phyloP scores from a whole-genome alignment of 2,329 filamentous ascomycete genomes.

The Colletotrichum caudatum region DNA sequence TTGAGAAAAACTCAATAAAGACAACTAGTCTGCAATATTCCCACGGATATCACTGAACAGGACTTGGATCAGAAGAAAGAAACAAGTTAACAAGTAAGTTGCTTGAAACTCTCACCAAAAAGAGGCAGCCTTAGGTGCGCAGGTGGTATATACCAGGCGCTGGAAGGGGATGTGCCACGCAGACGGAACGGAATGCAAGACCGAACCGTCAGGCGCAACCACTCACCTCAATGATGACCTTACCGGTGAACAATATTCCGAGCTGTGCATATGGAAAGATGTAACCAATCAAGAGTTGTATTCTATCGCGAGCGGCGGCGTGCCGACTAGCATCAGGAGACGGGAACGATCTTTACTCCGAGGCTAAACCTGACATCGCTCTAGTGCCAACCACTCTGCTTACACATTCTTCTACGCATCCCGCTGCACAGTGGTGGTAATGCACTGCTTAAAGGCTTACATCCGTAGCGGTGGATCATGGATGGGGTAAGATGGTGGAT shows the following conservation, averaged over 20 bases:
- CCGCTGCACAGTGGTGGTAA: too few species aligned
- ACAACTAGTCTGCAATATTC: not conserved
- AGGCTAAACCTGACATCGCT: not conserved
- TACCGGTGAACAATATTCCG: not conserved
- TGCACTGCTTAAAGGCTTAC: too few species aligned
- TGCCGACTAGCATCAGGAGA: not conserved
- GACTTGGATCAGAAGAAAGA: too few species aligned
- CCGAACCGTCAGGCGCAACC: not conserved
- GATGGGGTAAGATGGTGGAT: too few species aligned
- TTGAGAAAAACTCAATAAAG: not conserved
- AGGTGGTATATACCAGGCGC: not conserved
- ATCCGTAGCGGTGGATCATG: too few species aligned
- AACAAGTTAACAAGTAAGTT: too few species aligned
- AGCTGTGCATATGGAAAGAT: not conserved
- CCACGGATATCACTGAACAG: not conserved
- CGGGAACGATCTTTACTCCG: conserved; percentile 1
- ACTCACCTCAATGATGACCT: not conserved
- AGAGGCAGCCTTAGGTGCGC: not conserved
- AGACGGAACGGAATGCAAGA: not conserved
- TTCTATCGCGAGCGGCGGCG: not conserved
- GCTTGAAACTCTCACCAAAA: not conserved
- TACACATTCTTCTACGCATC: not conserved
- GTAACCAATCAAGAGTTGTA: not conserved
- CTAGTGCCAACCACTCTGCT: not conserved
- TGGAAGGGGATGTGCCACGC: not conserved